These are phyloP conservation scores for Sphaceloma murrayae DNA, from an alignment of 2,329 filamentous ascomycete species.

Conservation along the genomic window DNA sequence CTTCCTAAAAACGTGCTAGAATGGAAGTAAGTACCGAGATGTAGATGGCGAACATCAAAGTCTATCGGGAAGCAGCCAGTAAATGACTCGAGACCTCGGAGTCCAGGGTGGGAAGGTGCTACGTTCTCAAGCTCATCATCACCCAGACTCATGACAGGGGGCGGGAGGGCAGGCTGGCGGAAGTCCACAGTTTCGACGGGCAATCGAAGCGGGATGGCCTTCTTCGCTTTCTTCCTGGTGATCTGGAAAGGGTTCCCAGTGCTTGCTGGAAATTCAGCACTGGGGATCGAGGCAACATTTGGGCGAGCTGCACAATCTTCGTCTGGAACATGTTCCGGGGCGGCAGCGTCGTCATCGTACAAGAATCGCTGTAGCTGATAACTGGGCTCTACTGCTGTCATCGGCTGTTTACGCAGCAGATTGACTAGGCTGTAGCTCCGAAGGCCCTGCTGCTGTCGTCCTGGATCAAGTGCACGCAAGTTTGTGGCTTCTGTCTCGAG, in stretches of 20 bases:
- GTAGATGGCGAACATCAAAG: slow-evolving; percentile 45
- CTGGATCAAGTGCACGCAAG: background rate
- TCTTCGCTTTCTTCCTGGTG: slow-evolving; percentile 16
- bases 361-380: slow-evolving; percentile 16
- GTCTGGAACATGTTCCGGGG: background rate
- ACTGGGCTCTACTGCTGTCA: background rate
- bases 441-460: background rate
- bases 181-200: slow-evolving; percentile 39
- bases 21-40: slow-evolving; percentile 46
- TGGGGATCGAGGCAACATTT: background rate
- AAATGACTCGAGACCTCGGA: slow-evolving; percentile 40
- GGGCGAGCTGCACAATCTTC: background rate
- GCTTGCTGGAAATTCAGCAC: background rate
- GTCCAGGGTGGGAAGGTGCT: slow-evolving; percentile 14
- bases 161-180: slow-evolving; percentile 34
- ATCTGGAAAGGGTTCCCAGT: background rate
- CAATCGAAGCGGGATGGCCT: slow-evolving; percentile 29
- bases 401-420: background rate
- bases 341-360: background rate
- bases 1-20: slow-evolving; percentile 49
- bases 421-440: slow-evolving; percentile 1
- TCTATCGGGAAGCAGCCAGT: slow-evolving; percentile 43
- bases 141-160: slow-evolving; percentile 21
- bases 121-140: slow-evolving; percentile 3
- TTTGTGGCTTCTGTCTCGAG: slow-evolving; percentile 1